Base-by-base conservation (phyloP, 2,329 filamentous ascomycete species). In the Rhytidhysteron rufulum region DNA sequence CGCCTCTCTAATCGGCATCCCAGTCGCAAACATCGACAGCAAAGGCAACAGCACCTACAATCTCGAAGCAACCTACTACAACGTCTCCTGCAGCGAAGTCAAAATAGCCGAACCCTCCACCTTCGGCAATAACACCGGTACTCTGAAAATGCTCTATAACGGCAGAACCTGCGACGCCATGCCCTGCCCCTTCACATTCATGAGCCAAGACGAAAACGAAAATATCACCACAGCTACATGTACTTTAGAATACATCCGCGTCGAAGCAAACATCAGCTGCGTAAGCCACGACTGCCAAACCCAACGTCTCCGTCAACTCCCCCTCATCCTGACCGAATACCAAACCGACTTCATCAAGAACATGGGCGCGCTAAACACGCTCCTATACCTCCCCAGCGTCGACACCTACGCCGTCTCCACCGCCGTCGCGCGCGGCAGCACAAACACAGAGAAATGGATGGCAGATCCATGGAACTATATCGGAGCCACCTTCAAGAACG, bases 401-500 rank as follows among this genome's bases (percentile, higher is more conserved):
- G 58, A 61, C 34, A 54, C 47, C 18, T 47, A 43, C 13, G 47
- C 38, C 22, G 47, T 50, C 2, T 20, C 34, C 8, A 24, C 21
- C 17, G n/a, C 34, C 3, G 17, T 34, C 1, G 45, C 40, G 3
- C 41, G 50, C 17, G 55, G 50, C 19, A 50, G 50, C 3, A 54
- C 52, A 8, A 55, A 50, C 9, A 48, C 52, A 37, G 56, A 62
- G 31, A 54, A 50, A 25, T 58, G 54, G 55, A 48, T 58, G 38
- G 18, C 32, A 5, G 41, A 57, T 27, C 48, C 53, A 1, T 39
- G 30, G 15, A 35, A 51, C 29, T 57, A 55, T 36, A 54, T 58
- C 35, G 52, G 50, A 10, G 31, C 40, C 4, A 41, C 20, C n/a
- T 44, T 27, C 30, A 30, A 20, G 6, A 50, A 48, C 5, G 51